Conservation (phyloP, 805 yeast species). For the Clavispora phyllophila region DNA sequence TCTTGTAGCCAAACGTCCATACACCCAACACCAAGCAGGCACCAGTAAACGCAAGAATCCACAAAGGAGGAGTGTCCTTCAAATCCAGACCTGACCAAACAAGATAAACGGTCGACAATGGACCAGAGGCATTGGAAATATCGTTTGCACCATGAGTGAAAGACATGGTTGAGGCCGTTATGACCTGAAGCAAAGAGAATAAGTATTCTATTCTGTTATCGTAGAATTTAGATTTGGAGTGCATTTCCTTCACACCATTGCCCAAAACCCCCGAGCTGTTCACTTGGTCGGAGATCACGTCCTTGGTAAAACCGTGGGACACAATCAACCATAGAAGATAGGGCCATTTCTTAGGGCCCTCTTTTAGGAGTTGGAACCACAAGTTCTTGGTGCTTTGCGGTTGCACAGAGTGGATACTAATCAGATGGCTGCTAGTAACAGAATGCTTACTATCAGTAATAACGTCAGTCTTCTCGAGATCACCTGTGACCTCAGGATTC, state of each 20-base stretch:
- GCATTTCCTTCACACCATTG: constrained; percentile 47
- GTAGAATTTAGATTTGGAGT: constrained; percentile 56
- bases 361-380: constrained; percentile 38
- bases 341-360: constrained; percentile 53
- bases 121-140: constrained; percentile 75
- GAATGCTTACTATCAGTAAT: constrained; percentile 12
- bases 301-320: constrained; percentile 60
- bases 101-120: constrained; percentile 59
- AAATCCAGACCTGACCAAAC: constrained; percentile 53
- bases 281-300: constrained; percentile 51
- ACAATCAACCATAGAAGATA: constrained; percentile 42
- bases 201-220: constrained; percentile 67
- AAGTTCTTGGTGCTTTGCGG: constrained; percentile 31
- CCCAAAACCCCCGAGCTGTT: constrained; percentile 34
- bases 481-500: constrained; percentile 12
- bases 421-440: constrained; percentile 6
- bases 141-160: constrained; percentile 83
- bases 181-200: constrained; percentile 62
- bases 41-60: constrained; percentile 69
- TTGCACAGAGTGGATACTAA: constrained; percentile 15
- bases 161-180: constrained; percentile 76
- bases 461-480: constrained; percentile 12
- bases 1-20: constrained; percentile 68
- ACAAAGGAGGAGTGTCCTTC: constrained; percentile 60
- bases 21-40: constrained; percentile 60